Conservation (phyloP, 1,284 basidiomycete genomes). For the Leccinum pseudoinsigne region DNA sequence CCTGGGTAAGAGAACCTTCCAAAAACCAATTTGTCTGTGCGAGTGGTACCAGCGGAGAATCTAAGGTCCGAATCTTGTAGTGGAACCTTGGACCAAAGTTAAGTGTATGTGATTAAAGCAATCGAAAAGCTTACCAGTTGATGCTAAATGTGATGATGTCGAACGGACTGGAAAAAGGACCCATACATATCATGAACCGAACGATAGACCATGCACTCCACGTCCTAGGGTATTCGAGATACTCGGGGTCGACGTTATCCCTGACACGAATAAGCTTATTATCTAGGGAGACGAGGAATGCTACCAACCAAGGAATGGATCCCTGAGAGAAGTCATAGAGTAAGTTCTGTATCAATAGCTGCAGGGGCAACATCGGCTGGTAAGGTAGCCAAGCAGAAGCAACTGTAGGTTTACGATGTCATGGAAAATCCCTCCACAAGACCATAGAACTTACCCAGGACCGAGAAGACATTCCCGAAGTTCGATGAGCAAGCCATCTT, state of each 20-base stretch:
- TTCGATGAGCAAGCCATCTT: constrained; percentile 37
- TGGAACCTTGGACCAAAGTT: constrained; percentile 28
- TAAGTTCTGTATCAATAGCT: constrained; percentile 30
- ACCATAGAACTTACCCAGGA: constrained; percentile 26
- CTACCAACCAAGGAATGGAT: constrained; percentile 33
- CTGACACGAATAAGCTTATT: constrained; percentile 15
- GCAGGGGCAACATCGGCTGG: constrained; percentile 31
- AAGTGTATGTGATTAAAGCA: background rate
- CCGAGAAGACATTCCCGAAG: constrained; percentile 35
- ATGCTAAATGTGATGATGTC: constrained; percentile 32
- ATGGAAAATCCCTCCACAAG: background rate
- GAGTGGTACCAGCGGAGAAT: constrained; percentile 31
- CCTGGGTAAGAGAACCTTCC: constrained; percentile 34
- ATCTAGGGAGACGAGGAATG: background rate
- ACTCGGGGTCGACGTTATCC: constrained; percentile 36
- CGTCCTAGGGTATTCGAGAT: constrained; percentile 30
- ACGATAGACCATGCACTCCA: constrained; percentile 34
- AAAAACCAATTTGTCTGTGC: constrained; percentile 35
- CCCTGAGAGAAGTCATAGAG: constrained; percentile 34
- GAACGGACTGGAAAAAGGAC: constrained; percentile 35
- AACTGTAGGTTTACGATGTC: constrained; percentile 18
- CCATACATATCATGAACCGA: constrained; percentile 33
- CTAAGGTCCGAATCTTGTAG: constrained; percentile 28
- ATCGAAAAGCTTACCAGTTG: constrained; percentile 23
- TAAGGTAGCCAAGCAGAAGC: constrained; percentile 35